These are phyloP conservation scores for Annona squamosa DNA, from an alignment of 164 flowering plant genomes.

Conservation along the genomic window DNA sequence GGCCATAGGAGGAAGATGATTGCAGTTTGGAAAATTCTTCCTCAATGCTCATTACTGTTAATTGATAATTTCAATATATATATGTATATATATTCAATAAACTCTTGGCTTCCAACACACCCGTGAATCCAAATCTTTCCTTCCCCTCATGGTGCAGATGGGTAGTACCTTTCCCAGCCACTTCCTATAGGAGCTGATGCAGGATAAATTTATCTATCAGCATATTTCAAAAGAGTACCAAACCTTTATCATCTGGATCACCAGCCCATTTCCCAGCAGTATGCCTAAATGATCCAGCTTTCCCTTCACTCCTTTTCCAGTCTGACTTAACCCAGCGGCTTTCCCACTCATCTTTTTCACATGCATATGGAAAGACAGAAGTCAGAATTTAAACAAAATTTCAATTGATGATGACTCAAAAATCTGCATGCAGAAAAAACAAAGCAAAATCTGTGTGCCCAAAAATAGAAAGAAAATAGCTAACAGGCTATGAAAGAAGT, in stretches of 20 bases:
- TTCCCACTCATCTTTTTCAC: conserved; percentile 76
- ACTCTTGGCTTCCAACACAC: neutral
- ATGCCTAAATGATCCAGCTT: conserved; percentile 90
- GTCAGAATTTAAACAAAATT: neutral
- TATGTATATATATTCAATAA: too few relatives aligned
- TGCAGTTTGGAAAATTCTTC: neutral
- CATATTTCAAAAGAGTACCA: neutral
- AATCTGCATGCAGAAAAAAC: conserved; percentile 1
- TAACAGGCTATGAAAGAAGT: neutral
- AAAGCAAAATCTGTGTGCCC: neutral
- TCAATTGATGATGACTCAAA: neutral
- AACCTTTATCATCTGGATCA: conserved; percentile 97
- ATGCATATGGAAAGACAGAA: neutral
- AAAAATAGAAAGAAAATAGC: neutral
- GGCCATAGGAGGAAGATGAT: neutral
- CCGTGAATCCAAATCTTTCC: too few relatives aligned
- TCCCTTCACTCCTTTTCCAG: conserved; percentile 91
- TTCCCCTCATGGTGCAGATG: too few relatives aligned
- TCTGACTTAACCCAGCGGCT: conserved; percentile 86
- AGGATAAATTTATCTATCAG: neutral
- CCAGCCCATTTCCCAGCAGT: conserved; percentile 85
- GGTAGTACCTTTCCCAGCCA: too few relatives aligned
- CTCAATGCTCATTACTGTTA: neutral
- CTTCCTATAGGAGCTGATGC: neutral
- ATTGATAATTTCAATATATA: neutral